A percentile compares a stretch with the other conserved stretches of the same genome.
Conservation (phyloP, 2,329 filamentous ascomycete genomes). For the Xylaria sp. region DNA sequence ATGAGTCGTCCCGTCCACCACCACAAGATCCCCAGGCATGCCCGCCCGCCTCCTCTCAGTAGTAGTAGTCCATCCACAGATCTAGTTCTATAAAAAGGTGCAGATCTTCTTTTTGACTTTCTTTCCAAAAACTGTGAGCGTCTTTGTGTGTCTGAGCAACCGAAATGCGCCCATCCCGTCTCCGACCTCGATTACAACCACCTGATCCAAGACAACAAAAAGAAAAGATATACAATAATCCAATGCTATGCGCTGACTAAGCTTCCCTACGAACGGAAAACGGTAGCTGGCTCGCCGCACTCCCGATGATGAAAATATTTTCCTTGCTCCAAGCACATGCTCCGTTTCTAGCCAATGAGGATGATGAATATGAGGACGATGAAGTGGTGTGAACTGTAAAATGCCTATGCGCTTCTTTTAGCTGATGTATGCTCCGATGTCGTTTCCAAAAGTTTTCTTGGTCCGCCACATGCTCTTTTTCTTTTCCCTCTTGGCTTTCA, state of each 20-base stretch:
- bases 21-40: conserved; percentile 16
- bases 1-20: conserved; percentile 28
- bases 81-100: conserved; percentile 20
- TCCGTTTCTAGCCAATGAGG: conserved; percentile 29
- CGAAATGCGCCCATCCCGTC: conserved; percentile 15
- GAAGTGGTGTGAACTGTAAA: conserved; percentile 21
- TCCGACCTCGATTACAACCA: conserved; percentile 5
- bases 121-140: conserved; percentile 12
- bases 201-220: conserved; percentile 11
- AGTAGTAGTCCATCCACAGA: conserved; percentile 11
- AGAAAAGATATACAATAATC: conserved; percentile 24
- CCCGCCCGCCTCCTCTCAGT: no score
- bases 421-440: conserved; percentile 52
- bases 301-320: conserved; percentile 4
- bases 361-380: no score
- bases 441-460: conserved; percentile 58
- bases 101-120: conserved; percentile 24
- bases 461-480: conserved; percentile 67
- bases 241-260: conserved; percentile 1
- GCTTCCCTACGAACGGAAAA: conserved; percentile 1
- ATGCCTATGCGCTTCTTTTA: conserved; percentile 31
- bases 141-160: conserved; percentile 17
- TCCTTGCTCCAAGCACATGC: conserved; percentile 15
- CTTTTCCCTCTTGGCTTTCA: conserved; percentile 70
- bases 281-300: conserved; percentile 1